These are phyloP conservation scores for Xylariomycetidae sp. DNA, from an alignment of 2,329 filamentous ascomycete genomes.

Conservation along the genomic window DNA sequence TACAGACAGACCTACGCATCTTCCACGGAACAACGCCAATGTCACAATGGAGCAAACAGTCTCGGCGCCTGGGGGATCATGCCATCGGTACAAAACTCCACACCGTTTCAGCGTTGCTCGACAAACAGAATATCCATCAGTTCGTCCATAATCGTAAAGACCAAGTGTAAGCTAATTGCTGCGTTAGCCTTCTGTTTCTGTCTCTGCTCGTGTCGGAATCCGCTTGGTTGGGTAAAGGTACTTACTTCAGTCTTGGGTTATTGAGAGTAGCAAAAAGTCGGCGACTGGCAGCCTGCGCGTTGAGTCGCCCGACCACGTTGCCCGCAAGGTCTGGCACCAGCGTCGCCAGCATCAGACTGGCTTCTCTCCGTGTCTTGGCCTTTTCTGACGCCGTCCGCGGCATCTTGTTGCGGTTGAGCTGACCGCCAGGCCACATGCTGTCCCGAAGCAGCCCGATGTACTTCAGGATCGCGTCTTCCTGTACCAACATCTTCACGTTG, in stretches of 20 bases:
- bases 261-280: constrained; percentile 88
- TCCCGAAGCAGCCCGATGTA: constrained; percentile 71
- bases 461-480: constrained; percentile 71
- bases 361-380: constrained; percentile 75
- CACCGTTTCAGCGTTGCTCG: constrained; percentile 25
- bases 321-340: constrained; percentile 86
- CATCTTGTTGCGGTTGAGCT: constrained; percentile 41
- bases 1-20: no score
- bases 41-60: no score
- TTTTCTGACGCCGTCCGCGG: constrained; percentile 67
- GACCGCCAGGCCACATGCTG: constrained; percentile 74
- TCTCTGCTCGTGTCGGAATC: background rate
- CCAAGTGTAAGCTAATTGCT: constrained; percentile 55
- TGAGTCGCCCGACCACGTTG: constrained; percentile 86
- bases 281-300: constrained; percentile 84
- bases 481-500: constrained; percentile 63
- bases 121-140: constrained; percentile 60
- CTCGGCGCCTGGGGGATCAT: no score
- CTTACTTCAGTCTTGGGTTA: constrained; percentile 82
- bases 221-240: constrained; percentile 17
- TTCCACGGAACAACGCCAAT: no score
- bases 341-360: constrained; percentile 81
- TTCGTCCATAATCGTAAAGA: constrained; percentile 67
- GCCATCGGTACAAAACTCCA: constrained; percentile 4
- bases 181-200: constrained; percentile 11